A percentile compares a stretch with the other conserved stretches of the same genome.
Conservation (phyloP, 139 green algal genomes). For the Chlamydomonas sp. region DNA sequence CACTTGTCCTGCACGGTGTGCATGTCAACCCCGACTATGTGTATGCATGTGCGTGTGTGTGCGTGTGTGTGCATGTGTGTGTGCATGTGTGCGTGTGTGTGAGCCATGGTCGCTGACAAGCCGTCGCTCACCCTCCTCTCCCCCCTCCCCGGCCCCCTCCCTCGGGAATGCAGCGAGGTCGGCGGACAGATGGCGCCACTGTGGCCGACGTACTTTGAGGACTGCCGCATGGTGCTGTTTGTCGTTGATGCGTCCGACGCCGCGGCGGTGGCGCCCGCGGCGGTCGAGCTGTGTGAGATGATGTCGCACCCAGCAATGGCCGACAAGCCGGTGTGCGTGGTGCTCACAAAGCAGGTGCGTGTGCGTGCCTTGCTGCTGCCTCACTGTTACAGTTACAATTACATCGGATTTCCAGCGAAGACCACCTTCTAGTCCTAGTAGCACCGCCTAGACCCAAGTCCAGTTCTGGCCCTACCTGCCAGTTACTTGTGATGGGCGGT, state of each 20-base stretch:
- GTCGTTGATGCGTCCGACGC: constrained; percentile 17
- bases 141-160: too few relatives aligned
- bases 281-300: constrained; percentile 10
- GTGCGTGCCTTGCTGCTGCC: neutral
- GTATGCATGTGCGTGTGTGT: too few relatives aligned
- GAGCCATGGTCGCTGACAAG: too few relatives aligned
- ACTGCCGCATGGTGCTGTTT: constrained; percentile 20
- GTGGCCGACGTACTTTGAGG: constrained; percentile 23
- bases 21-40: too few relatives aligned
- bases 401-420: too few relatives aligned
- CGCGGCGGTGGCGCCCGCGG: neutral
- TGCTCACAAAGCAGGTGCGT: neutral
- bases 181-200: constrained; percentile 25
- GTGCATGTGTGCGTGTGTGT: neutral
- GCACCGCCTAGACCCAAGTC: too few relatives aligned
- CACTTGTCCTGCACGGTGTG: too few relatives aligned
- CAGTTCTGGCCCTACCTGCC: too few relatives aligned
- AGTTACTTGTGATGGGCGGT: too few relatives aligned
- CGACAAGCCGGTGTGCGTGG: neutral
- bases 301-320: constrained; percentile 1
- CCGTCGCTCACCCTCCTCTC: too few relatives aligned
- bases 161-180: constrained; percentile 33
- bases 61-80: neutral
- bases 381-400: neutral
- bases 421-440: neutral